These are phyloP conservation scores for Amanita rubescens DNA, from an alignment of 768 basidiomycete genomes.

Conservation along the genomic window DNA sequence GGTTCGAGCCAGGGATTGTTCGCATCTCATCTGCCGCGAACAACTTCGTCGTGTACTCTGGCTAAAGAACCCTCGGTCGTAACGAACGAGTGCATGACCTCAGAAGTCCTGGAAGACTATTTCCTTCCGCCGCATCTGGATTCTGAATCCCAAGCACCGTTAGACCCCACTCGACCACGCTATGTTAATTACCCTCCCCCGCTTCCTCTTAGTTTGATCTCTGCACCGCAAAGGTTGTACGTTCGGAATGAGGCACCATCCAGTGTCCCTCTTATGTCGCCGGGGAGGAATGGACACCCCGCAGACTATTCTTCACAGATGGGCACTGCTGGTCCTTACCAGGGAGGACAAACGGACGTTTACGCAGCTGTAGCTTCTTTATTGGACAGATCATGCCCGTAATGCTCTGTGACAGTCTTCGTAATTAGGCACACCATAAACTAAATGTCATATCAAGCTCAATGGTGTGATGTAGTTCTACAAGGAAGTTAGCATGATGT, in stretches of 20 bases:
- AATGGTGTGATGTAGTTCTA: too few species aligned
- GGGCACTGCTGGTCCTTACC: background rate
- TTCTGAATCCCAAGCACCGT: background rate
- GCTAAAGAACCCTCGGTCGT: background rate
- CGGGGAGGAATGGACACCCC: background rate
- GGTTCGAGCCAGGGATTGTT: background rate
- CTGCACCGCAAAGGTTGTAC: conserved; percentile 5
- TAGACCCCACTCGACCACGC: background rate
- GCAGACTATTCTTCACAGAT: background rate
- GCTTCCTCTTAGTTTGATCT: background rate
- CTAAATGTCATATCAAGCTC: too few species aligned
- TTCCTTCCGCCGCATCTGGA: background rate
- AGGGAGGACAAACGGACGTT: background rate
- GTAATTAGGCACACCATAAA: too few species aligned
- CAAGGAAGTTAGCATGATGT: too few species aligned
- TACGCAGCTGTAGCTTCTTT: conserved; percentile 4
- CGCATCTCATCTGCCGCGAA: background rate
- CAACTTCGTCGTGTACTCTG: background rate
- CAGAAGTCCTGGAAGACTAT: background rate
- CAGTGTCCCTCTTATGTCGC: background rate
- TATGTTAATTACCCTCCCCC: background rate
- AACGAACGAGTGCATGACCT: background rate
- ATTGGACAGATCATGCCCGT: background rate
- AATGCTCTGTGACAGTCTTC: too few species aligned
- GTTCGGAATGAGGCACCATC: conserved; percentile 1